Conservation (phyloP, 768 basidiomycete species). For the Suillus decipiens region DNA sequence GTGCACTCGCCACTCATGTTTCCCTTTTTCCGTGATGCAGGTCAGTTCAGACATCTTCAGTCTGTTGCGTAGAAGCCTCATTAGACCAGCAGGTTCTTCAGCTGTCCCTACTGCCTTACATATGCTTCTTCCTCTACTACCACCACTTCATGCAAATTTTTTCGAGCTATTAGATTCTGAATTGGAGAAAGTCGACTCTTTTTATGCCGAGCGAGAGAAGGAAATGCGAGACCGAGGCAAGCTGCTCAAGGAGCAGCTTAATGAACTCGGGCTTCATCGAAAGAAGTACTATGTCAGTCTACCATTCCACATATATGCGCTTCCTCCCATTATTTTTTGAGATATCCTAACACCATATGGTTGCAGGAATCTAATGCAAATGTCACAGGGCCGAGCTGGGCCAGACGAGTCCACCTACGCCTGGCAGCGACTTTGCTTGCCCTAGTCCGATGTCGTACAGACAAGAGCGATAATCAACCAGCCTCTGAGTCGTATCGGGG, state of each 20-base stretch:
- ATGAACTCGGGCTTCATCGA: constrained; percentile 72
- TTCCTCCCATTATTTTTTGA: constrained; percentile 5
- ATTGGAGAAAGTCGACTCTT: constrained; percentile 81
- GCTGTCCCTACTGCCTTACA: constrained; percentile 38
- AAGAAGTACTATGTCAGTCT: constrained; percentile 54
- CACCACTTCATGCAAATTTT: constrained; percentile 66
- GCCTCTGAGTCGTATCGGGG: constrained; percentile 19
- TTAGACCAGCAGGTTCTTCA: constrained; percentile 13
- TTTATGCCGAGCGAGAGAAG: constrained; percentile 73
- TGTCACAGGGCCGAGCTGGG: constrained; percentile 14
- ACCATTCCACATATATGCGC: neutral
- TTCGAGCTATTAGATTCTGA: constrained; percentile 77
- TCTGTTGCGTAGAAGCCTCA: neutral
- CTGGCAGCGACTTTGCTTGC: constrained; percentile 13
- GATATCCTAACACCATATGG: neutral
- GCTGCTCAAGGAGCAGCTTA: constrained; percentile 65
- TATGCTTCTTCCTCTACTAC: constrained; percentile 55
- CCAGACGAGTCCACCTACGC: constrained; percentile 11
- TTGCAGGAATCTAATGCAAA: constrained; percentile 8
- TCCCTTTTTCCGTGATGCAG: constrained; percentile 12
- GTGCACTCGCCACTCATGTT: constrained; percentile 10
- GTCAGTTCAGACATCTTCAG: constrained; percentile 11
- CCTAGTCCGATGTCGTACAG: neutral
- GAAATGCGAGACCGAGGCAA: constrained; percentile 53
- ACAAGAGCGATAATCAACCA: neutral